Percentiles rank a stretch among this genome's conserved stretches.
Conservation (phyloP, 2,329 filamentous ascomycete species). For the Ilyonectria destructans region DNA sequence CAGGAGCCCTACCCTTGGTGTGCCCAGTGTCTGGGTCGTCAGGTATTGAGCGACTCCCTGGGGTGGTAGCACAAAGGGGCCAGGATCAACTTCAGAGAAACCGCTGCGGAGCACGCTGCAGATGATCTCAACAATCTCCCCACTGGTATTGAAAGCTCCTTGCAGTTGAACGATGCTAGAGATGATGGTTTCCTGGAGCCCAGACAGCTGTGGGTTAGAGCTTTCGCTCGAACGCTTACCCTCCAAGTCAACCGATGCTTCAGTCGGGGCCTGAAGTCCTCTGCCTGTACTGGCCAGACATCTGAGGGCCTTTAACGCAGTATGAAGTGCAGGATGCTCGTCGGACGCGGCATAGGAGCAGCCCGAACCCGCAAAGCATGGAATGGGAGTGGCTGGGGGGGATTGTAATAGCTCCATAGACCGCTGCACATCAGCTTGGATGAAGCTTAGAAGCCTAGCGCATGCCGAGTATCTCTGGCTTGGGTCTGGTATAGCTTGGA, state of each 20-base stretch:
- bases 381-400: slow-evolving; percentile 23
- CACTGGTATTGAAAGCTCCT: slow-evolving; percentile 69
- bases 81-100: slow-evolving; percentile 81
- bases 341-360: slow-evolving; percentile 52
- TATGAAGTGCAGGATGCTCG: slow-evolving; percentile 64
- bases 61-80: slow-evolving; percentile 83
- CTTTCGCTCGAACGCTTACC: slow-evolving; percentile 52
- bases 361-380: slow-evolving; percentile 45
- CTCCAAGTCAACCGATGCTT: slow-evolving; percentile 79
- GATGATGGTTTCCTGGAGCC: slow-evolving; percentile 65
- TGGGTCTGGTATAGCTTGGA: slow-evolving; percentile 78
- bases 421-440: slow-evolving; percentile 70
- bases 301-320: slow-evolving; percentile 72
- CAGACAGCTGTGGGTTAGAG: slow-evolving; percentile 42
- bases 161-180: slow-evolving; percentile 65
- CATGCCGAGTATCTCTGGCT: slow-evolving; percentile 70
- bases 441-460: slow-evolving; percentile 58
- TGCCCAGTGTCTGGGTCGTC: slow-evolving; percentile 70
- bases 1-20: slow-evolving; percentile 77
- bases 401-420: slow-evolving; percentile 44
- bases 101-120: slow-evolving; percentile 82
- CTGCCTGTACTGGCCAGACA: slow-evolving; percentile 81
- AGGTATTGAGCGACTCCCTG: slow-evolving; percentile 78
- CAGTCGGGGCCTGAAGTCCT: slow-evolving; percentile 79
- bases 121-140: slow-evolving; percentile 80